Evolutionary conservation across 2,329 filamentous ascomycete species (phyloP).

Genomic region (Claviceps pazoutovae): DNA sequence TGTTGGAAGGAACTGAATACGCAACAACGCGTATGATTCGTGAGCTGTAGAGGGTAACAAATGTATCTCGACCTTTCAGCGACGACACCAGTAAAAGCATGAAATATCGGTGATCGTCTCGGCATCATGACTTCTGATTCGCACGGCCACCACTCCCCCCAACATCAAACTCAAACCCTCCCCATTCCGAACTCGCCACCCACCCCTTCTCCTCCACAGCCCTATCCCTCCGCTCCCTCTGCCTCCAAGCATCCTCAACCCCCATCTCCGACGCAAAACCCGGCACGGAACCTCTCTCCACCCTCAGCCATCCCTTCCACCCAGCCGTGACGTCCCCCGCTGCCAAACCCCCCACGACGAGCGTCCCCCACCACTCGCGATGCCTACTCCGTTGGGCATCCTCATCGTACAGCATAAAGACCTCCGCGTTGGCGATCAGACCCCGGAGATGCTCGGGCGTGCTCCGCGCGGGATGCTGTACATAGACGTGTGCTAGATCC

Average conservation of each 20-base stretch:
- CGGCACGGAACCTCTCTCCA: constrained; percentile 29
- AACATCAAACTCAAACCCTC: constrained; percentile 28
- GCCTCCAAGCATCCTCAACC: constrained; percentile 30
- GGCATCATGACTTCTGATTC: too few relatives aligned
- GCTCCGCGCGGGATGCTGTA: constrained; percentile 27
- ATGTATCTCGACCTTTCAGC: too few relatives aligned
- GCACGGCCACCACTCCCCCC: background rate
- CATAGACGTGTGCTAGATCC: constrained; percentile 36
- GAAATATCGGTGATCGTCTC: too few relatives aligned
- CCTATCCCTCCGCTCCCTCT: constrained; percentile 24
- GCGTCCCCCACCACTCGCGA: constrained; percentile 44
- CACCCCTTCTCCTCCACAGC: constrained; percentile 30
- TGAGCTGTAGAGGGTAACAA: too few relatives aligned
- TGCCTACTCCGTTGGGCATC: constrained; percentile 24
- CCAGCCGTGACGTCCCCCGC: constrained; percentile 19
- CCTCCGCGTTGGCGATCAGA: constrained; percentile 26
- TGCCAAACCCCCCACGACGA: constrained; percentile 32
- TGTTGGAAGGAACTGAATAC: too few relatives aligned
- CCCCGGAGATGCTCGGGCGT: constrained; percentile 16
- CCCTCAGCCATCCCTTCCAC: constrained; percentile 38
- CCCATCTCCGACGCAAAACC: constrained; percentile 26
- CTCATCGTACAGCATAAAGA: constrained; percentile 36
- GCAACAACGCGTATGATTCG: too few relatives aligned
- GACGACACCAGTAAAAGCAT: too few relatives aligned
- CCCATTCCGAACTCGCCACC: constrained; percentile 35